Conservation (phyloP, 371 early-diverging fungal species). For the Lichtheimia hyalospora region DNA sequence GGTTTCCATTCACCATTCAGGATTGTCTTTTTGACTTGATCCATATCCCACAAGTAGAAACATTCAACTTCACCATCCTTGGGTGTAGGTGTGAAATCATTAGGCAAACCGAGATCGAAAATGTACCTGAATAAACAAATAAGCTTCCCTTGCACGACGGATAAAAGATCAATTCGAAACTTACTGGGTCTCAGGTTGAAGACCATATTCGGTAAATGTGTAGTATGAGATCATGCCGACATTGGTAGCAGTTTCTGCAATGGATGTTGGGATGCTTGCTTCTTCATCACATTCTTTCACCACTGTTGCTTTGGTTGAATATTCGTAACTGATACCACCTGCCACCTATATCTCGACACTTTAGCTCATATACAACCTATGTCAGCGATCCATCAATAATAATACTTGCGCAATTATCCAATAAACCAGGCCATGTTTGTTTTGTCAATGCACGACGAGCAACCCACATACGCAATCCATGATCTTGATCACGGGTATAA, state of each 20-base stretch:
- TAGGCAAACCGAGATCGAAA: slow-evolving; percentile 79
- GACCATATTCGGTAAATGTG: slow-evolving; percentile 48
- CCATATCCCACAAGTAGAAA: slow-evolving; percentile 76
- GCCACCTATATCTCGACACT: slow-evolving; percentile 47
- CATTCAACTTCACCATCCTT: slow-evolving; percentile 90
- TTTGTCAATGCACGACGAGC: slow-evolving; percentile 78
- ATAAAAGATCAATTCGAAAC: slow-evolving; percentile 8
- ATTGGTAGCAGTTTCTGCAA: slow-evolving; percentile 57
- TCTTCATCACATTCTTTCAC: slow-evolving; percentile 93
- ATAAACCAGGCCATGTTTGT: slow-evolving; percentile 82
- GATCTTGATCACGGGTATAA: slow-evolving; percentile 43
- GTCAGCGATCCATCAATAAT: no score
- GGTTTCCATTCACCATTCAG: slow-evolving; percentile 79
- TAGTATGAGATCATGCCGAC: slow-evolving; percentile 76
- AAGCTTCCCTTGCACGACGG: background rate
- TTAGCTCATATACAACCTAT: no score
- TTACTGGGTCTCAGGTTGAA: slow-evolving; percentile 76
- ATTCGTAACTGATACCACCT: slow-evolving; percentile 80
- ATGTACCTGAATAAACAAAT: slow-evolving; percentile 49
- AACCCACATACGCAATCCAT: slow-evolving; percentile 79
- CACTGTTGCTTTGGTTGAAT: slow-evolving; percentile 63
- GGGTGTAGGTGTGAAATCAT: slow-evolving; percentile 65
- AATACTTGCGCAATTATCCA: slow-evolving; percentile 79
- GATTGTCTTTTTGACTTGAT: slow-evolving; percentile 56
- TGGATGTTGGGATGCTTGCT: slow-evolving; percentile 65